Base-by-base conservation (phyloP, 495 filamentous ascomycete genomes). In the Saxophila tyrrhenica region DNA sequence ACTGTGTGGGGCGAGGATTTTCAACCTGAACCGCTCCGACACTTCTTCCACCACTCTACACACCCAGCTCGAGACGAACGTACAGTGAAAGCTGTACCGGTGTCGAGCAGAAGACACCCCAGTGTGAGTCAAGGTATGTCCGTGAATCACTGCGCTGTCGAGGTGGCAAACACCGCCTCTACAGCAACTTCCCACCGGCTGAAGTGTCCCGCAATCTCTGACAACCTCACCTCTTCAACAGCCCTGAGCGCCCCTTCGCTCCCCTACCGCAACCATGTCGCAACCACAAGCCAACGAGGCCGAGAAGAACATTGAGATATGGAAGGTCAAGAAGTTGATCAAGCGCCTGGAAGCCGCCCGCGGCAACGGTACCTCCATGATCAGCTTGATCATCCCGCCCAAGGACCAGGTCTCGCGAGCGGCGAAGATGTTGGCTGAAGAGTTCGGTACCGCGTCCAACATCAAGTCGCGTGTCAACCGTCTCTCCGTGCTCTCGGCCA, bases 391-490 rank as follows among this genome's bases (percentile, higher is more conserved):
- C 62, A 98, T 98, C 64, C 92, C 92, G 45, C 92, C 92, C 49
- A 98, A 96, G 81, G 92, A 96, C 71, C 92, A 98, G 71, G 79
- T 98, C 48, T 96, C 94, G 13, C 82, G 92, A 56, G 87, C 88
- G 38, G 88, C 94, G 39, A 95, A 95, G 78, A 98, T 98, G 92
- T 84, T 98, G 81, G 92, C 92, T 72, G 92, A 98, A 95, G 61
- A 63, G 55, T 63, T 60, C 20, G 92, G 92, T 64, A 98, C 92
- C 51, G 94, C 92, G 19, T 95, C 89, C 57, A 98, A 98, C 70
- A 98, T 98, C 73, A 98, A 98, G 71, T 98, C 92, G 38, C 90
- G 92, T 64, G 92, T 98, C 72, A 98, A 98, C 69, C 86, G 92
- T 65, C 86, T 95, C 59, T 98, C 92, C 21, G 92, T 98, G 39